phyloP scores from a whole-genome alignment of 768 basidiomycete species.

The Hortiboletus flavorubellus region DNA sequence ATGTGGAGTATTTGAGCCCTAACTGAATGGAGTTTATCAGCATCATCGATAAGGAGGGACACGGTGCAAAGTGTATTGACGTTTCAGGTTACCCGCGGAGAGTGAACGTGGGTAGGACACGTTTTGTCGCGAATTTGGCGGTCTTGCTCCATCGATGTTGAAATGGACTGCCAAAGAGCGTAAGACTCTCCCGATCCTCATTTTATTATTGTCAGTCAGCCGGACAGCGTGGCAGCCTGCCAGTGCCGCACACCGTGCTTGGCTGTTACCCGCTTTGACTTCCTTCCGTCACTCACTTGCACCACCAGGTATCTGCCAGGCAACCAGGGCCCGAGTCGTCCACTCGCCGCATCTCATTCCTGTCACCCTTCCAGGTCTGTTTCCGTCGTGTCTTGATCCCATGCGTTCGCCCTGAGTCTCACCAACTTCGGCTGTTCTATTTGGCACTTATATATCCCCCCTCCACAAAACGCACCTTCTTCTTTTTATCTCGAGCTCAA shows the following conservation, averaged over 20 bases:
- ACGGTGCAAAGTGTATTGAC: slow-evolving; percentile 5
- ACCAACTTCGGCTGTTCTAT: slow-evolving; percentile 17
- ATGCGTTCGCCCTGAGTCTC: slow-evolving; percentile 36
- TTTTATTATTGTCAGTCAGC: slow-evolving; percentile 17
- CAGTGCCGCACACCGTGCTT: slow-evolving; percentile 12
- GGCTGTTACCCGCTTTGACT: slow-evolving; percentile 21
- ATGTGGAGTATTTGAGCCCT: neutral
- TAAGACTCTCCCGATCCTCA: slow-evolving; percentile 19
- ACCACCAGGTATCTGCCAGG: slow-evolving; percentile 30
- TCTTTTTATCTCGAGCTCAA: slow-evolving; percentile 12
- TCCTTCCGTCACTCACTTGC: slow-evolving; percentile 20
- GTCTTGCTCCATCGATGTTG: slow-evolving; percentile 10
- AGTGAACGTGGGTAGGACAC: slow-evolving; percentile 19
- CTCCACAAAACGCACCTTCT: slow-evolving; percentile 9
- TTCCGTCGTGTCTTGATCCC: slow-evolving; percentile 26
- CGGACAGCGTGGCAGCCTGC: slow-evolving; percentile 35
- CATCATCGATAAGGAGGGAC: slow-evolving; percentile 20
- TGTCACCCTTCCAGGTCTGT: slow-evolving; percentile 10
- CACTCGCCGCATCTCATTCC: neutral
- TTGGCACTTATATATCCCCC: slow-evolving; percentile 34
- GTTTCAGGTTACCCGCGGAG: slow-evolving; percentile 11
- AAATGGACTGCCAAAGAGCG: slow-evolving; percentile 24
- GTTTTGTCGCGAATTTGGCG: slow-evolving; percentile 15
- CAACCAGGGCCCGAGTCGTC: slow-evolving; percentile 22
- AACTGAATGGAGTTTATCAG: too few species aligned